Conservation (phyloP, 1,139 yeast species). For the Kodamaea plutei region DNA sequence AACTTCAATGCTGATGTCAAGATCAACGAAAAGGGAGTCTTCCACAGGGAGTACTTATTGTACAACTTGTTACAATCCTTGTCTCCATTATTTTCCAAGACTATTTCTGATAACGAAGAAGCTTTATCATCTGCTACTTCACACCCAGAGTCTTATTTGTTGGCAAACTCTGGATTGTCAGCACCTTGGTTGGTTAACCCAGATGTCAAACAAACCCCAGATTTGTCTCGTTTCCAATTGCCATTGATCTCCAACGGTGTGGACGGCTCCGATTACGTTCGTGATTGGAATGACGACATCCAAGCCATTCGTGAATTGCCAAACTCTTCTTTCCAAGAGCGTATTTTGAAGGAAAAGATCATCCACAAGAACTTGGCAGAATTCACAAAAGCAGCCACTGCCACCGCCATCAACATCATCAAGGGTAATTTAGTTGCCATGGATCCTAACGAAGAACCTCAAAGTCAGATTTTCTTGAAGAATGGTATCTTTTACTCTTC, state of each 20-base stretch:
- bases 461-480: slow-evolving; percentile 65
- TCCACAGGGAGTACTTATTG: slow-evolving; percentile 44
- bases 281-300: slow-evolving; percentile 90
- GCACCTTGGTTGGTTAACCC: slow-evolving; percentile 72
- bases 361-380: slow-evolving; percentile 72
- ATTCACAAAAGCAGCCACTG: slow-evolving; percentile 70
- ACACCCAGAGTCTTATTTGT: slow-evolving; percentile 50
- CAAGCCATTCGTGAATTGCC: slow-evolving; percentile 78
- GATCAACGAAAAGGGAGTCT: slow-evolving; percentile 34
- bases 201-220: slow-evolving; percentile 39
- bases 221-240: slow-evolving; percentile 59
- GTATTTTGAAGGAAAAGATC: slow-evolving; percentile 72
- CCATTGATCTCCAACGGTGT: slow-evolving; percentile 52
- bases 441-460: slow-evolving; percentile 65
- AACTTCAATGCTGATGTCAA: slow-evolving; percentile 66
- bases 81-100: slow-evolving; percentile 49
- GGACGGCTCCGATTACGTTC: slow-evolving; percentile 53
- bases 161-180: slow-evolving; percentile 60
- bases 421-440: slow-evolving; percentile 74
- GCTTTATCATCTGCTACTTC: slow-evolving; percentile 44
- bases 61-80: slow-evolving; percentile 48
- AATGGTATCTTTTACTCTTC: slow-evolving; percentile 85
- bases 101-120: slow-evolving; percentile 38
- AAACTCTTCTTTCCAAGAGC: slow-evolving; percentile 52
- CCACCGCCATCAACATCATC: slow-evolving; percentile 74